These are phyloP conservation scores for Cadophora luteo-olivacea DNA, from an alignment of 2,329 filamentous ascomycete genomes.

Conservation along the genomic window DNA sequence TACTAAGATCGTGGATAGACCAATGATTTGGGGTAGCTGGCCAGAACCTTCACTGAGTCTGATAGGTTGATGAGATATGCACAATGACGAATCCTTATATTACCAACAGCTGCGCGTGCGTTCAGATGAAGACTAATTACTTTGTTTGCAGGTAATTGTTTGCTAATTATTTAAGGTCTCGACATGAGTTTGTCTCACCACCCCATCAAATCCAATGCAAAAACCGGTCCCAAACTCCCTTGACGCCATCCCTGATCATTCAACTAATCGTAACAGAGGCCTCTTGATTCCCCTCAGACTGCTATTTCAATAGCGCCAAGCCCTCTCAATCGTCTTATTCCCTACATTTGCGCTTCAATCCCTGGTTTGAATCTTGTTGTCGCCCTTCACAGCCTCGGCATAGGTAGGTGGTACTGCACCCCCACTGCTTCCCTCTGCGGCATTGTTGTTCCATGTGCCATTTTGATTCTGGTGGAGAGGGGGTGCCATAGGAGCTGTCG, in stretches of 20 bases:
- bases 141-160: background rate
- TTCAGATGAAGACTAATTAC: background rate
- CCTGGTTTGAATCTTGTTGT: conserved; percentile 81
- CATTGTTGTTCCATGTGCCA: conserved; percentile 43
- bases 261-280: conserved; percentile 19
- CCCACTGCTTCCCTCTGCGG: conserved; percentile 47
- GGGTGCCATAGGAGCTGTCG: conserved; percentile 43
- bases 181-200: background rate
- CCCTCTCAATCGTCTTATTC: background rate
- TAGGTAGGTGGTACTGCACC: conserved; percentile 78
- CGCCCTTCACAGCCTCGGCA: conserved; percentile 85
- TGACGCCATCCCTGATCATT: conserved; percentile 21
- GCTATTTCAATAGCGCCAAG: background rate
- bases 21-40: conserved; percentile 85
- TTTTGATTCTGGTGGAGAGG: conserved; percentile 45
- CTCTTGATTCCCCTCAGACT: conserved; percentile 6
- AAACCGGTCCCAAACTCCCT: conserved; percentile 5
- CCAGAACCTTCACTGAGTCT: conserved; percentile 75
- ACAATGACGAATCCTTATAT: conserved; percentile 1
- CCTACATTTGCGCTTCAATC: conserved; percentile 32
- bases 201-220: conserved; percentile 15
- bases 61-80: conserved; percentile 36
- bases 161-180: background rate
- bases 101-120: background rate
- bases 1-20: conserved; percentile 78